phyloP scores from a whole-genome alignment of 1,284 basidiomycete species.

The Lignosus rhinocerotis region DNA sequence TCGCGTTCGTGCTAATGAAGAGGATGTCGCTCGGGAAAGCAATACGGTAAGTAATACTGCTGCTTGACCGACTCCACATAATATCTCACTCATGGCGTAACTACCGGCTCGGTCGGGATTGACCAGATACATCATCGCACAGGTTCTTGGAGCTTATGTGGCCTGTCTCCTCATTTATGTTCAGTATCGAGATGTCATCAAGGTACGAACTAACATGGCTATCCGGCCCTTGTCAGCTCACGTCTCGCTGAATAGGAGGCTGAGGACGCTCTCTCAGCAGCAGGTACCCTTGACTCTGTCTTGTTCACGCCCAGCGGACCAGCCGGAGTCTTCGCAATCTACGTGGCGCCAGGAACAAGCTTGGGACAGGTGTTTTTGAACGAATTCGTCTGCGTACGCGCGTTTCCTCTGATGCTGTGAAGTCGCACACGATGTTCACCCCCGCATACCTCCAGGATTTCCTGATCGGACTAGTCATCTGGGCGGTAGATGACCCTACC shows the following conservation, averaged over 20 bases:
- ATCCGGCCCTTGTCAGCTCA: background rate
- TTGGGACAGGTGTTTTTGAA: conserved; percentile 61
- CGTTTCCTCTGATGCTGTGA: background rate
- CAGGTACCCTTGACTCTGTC: conserved; percentile 39
- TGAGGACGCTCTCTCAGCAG: conserved; percentile 43
- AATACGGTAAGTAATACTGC: conserved; percentile 35
- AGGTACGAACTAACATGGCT: conserved; percentile 25
- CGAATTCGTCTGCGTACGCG: conserved; percentile 60
- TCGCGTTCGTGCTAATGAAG: conserved; percentile 51
- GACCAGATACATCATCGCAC: conserved; percentile 58
- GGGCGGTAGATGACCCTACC: conserved; percentile 59
- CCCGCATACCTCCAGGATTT: conserved; percentile 48
- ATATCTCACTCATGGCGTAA: too few species aligned
- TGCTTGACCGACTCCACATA: too few species aligned
- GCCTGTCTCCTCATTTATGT: conserved; percentile 58
- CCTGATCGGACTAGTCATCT: conserved; percentile 59
- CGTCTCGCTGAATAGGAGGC: conserved; percentile 31
- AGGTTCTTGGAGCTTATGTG: conserved; percentile 60
- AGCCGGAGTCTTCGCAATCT: conserved; percentile 61
- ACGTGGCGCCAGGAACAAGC: conserved; percentile 47
- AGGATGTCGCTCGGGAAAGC: conserved; percentile 57
- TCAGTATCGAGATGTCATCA: conserved; percentile 56
- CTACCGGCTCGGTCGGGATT: too few species aligned
- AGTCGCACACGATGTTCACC: conserved; percentile 13
- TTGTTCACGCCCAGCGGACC: conserved; percentile 59